Percentiles rank a stretch among this genome's conserved stretches.
phyloP scores from a whole-genome alignment of 2,329 filamentous ascomycete species.

The Leptographium lundbergii region DNA sequence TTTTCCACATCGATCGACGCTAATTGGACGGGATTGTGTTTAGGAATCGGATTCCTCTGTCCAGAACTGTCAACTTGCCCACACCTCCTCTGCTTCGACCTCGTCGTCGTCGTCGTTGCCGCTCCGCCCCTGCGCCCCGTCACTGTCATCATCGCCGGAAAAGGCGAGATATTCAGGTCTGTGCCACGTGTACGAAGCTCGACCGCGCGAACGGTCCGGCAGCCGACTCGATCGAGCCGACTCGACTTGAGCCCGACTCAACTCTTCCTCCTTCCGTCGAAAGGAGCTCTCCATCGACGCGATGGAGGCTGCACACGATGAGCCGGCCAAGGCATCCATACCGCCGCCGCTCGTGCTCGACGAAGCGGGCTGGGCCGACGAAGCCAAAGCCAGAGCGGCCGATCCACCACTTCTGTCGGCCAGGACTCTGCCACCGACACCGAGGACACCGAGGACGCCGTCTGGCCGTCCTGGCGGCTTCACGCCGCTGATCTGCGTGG shows the following conservation, averaged over 20 bases:
- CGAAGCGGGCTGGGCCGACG: background rate
- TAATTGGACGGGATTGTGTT: background rate
- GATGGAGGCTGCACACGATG: background rate
- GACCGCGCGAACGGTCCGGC: background rate
- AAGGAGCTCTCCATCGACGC: background rate
- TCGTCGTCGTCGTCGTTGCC: too few relatives aligned
- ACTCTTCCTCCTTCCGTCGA: background rate
- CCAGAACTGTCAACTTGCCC: too few relatives aligned
- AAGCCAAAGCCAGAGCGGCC: background rate
- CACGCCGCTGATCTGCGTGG: slow-evolving; percentile 61
- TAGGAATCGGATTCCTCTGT: background rate
- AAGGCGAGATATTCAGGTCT: background rate
- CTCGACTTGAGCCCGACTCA: background rate
- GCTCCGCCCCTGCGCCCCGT: background rate
- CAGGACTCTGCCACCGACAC: background rate
- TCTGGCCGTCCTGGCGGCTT: slow-evolving; percentile 22
- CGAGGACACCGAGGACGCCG: slow-evolving; percentile 15
- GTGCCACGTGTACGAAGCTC: too few relatives aligned
- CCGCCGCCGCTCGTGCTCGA: background rate
- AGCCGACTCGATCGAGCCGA: background rate
- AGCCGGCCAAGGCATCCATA: background rate
- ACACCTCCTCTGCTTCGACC: too few relatives aligned
- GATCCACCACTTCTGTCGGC: too few relatives aligned
- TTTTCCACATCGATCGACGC: too few relatives aligned
- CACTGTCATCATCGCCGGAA: background rate